Evolutionary conservation across 192 early-diverging fungal genomes (phyloP), one percentile per base, ranked within the genome.

Genomic region (Coemansia sp.): DNA sequence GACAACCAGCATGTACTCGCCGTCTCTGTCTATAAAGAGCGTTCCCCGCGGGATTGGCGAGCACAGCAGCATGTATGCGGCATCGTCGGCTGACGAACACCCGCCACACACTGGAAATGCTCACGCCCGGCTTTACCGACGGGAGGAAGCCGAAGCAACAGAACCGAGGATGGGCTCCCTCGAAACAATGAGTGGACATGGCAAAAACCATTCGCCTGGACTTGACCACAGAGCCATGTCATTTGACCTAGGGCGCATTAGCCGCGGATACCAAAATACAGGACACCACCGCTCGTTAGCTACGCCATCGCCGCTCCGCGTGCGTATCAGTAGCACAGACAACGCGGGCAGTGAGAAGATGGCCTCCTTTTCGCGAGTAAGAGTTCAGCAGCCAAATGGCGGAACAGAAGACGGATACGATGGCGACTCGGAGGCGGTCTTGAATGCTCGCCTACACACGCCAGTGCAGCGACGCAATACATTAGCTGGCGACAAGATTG

Each of bases 391-490:
- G 35, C 34, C 57, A 9, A 41, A 59, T 3, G 67, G 67, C 49
- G 64, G 52, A 12, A 49, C 30, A 6, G 79, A 82, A 33, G 71
- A 73, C 38, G 79, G 79, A n/a, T 82, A 82, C 63, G 74, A 82
- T 15, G 79, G 79, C 51, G 76, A 83, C 64, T 71, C 69, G 23
- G 81, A 83, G 58, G 81, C 64, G 9, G 34, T 72, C 15, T 18
- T 78, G 36, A 41, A 60, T 46, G 34, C 56, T 14, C 63, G 71
- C 5, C n/a, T 23, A 61, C 75, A 60, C 43, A 30, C 66, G 15
- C 72, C 68, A 4, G 67, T 83, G 69, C 76, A 75, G 64, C 72
- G 81, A 18, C 68, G 81, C 46, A 83, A 83, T 69, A 83, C 81
- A 14, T 76, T 83, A 43, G 76, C 81, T 20, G 76, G 81, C 62